Base-by-base conservation (phyloP, 2,329 filamentous ascomycete species). In the Venturia asperata region DNA sequence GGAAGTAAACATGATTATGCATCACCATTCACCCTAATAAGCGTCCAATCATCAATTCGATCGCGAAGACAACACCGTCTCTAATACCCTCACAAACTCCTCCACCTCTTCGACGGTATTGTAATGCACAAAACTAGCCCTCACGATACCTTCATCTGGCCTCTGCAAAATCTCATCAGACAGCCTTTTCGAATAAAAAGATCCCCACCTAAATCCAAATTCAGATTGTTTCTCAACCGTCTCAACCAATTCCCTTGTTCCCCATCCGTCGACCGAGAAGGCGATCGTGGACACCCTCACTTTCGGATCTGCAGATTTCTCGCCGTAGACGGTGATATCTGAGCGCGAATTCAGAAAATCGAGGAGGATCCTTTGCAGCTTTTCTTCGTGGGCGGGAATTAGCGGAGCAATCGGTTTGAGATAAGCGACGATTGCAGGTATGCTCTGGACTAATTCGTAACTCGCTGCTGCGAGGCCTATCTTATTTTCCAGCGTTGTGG, bases 171-270 rank as follows among this genome's bases (percentile, higher is more conserved):
- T 76, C 1, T 87, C 83, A 66, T 83, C 77, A 15, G 83, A 78
- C 68, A 90, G 71, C 19, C 87, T 77, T 69, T 87, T 83, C 15
- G 83, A 86, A 73, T 91, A 91, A 70, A 91, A 90, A 56, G 83
- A 79, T 0, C 88, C 88, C 81, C 83, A 88, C 61, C 87, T 77
- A 67, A 89, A 84, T 0, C 85, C 87, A 73, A 84, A 85, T 24
- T 81, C 75, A 1, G 82, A 83, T 24, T 78, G 77, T 52, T 77
- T 77, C 74, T 90, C 87, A 1, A 89, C 82, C 17, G 80, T 79
- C 67, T 86, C 83, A 6, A 90, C 85, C 0, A 90, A 72, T 63
- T 81, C 79, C 68, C 80, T 79, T 30, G 84, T 84, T 24, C 77
- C 81, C 70, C 80, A 77, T 0, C 83, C 87, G 5, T 81, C 75